Percentiles rank a stretch among this genome's conserved stretches.
Conservation (phyloP, 805 yeast genomes). For the Candida pseudofarinosa region DNA sequence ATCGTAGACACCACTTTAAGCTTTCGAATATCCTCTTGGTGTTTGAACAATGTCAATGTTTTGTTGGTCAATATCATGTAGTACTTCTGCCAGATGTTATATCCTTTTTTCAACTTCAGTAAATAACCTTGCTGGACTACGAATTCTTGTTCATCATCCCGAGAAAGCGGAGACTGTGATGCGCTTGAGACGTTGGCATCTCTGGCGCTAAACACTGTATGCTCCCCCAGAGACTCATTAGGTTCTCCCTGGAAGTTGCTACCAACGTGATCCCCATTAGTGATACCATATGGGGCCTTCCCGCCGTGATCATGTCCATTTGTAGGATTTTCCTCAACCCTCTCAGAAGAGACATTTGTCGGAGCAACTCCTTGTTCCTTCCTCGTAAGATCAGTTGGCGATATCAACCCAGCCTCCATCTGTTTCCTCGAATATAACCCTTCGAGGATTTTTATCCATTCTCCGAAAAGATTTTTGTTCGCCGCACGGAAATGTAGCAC, state of each 20-base stretch:
- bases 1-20: constrained; percentile 22
- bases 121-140: constrained; percentile 40
- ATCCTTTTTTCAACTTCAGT: constrained; percentile 35
- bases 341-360: neutral
- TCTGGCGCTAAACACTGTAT: no score
- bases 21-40: constrained; percentile 5
- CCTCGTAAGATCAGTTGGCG: neutral
- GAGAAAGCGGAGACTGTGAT: no score
- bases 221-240: neutral
- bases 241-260: neutral
- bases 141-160: constrained; percentile 13
- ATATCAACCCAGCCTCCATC: neutral
- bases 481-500: constrained; percentile 16
- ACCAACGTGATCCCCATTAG: neutral
- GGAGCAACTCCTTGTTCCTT: neutral
- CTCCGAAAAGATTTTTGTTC: constrained; percentile 5
- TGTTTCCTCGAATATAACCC: constrained; percentile 2
- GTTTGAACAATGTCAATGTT: constrained; percentile 38
- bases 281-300: neutral
- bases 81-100: constrained; percentile 46
- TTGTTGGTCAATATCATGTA: constrained; percentile 42
- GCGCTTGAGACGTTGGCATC: neutral
- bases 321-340: neutral
- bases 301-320: neutral
- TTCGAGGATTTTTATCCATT: constrained; percentile 14